These are phyloP conservation scores for Sclerotinia borealis DNA, from an alignment of 2,329 filamentous ascomycete genomes.

Conservation along the genomic window DNA sequence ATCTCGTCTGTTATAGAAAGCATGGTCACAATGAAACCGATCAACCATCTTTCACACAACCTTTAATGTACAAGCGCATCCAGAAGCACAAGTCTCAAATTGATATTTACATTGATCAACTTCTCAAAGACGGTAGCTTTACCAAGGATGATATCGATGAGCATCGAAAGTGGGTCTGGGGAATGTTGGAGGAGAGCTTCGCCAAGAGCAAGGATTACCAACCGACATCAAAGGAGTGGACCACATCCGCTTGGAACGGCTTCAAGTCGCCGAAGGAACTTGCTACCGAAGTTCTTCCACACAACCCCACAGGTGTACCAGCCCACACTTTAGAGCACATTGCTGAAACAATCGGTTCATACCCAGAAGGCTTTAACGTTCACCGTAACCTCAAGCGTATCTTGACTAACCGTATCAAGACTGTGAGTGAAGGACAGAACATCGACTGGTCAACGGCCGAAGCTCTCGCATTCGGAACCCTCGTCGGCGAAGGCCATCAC, in stretches of 20 bases:
- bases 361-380: conserved; percentile 78
- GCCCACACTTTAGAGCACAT: conserved; percentile 71
- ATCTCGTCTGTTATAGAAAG: conserved; percentile 98
- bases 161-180: conserved; percentile 99
- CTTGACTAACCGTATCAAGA: conserved; percentile 81
- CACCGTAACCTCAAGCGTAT: conserved; percentile 98
- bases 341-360: conserved; percentile 68
- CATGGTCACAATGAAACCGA: conserved; percentile 99
- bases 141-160: conserved; percentile 97
- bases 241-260: conserved; percentile 97
- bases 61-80: conserved; percentile 99
- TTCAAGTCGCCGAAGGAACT: conserved; percentile 99
- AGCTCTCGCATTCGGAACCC: conserved; percentile 86
- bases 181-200: conserved; percentile 97
- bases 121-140: conserved; percentile 88
- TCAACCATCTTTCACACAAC: conserved; percentile 99
- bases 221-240: conserved; percentile 94
- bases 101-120: conserved; percentile 85
- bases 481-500: conserved; percentile 90
- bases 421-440: conserved; percentile 82
- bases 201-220: conserved; percentile 96
- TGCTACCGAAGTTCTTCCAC: conserved; percentile 86
- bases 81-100: conserved; percentile 76
- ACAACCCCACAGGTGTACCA: conserved; percentile 79
- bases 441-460: conserved; percentile 98